Base-by-base conservation (phyloP, 352 stramenopile species). In the Pythium phragmitis region DNA sequence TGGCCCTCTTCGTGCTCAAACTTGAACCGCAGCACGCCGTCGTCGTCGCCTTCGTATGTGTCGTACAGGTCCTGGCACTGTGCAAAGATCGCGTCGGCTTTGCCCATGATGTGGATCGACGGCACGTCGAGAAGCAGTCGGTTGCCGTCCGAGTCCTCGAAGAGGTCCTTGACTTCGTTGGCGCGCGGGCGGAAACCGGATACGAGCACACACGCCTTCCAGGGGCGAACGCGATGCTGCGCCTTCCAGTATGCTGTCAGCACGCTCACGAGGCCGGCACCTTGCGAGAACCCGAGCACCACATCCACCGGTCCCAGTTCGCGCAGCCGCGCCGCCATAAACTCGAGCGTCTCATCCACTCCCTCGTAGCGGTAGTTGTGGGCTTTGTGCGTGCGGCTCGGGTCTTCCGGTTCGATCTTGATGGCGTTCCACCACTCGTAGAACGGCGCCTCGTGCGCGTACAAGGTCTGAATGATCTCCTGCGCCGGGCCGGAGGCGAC, bases 371-470 rank as follows among this genome's bases (percentile, higher is more conserved):
- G 69, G 54, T 82, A 88, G 9, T 55, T 48, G 26, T 61, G 60
- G 28, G 54, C 56, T 14, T 76, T 60, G 23, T 57, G 53, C 14
- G 60, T 55, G 7, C 47, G 51, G 13, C 42, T 59, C 4, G 60
- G 54, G 51, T 67, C 63, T 2, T 48, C 55, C 7, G 60, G 46
- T 14, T 69, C 70, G 36, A 67, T 39, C 50, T 83, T 77, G 45
- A 85, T 61, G 16, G 79, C 80, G 63, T 92, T 80, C 82, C 82
- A 94, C 85, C 85, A 94, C 68, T 92, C 78, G 68, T 79, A 91
- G 64, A 87, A 92, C 48, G 80, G 83, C 46, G 75, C 73, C 12
- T 79, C 65, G 7, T 74, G 50, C 14, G 72, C 77, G 68, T 85
- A 90, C 50, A 90, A 77, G 33, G 70, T 75, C 53, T 80, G 79